These are phyloP conservation scores for Sugiyamaella grinbergsii DNA, from an alignment of 1,139 yeast species.

Conservation along the genomic window DNA sequence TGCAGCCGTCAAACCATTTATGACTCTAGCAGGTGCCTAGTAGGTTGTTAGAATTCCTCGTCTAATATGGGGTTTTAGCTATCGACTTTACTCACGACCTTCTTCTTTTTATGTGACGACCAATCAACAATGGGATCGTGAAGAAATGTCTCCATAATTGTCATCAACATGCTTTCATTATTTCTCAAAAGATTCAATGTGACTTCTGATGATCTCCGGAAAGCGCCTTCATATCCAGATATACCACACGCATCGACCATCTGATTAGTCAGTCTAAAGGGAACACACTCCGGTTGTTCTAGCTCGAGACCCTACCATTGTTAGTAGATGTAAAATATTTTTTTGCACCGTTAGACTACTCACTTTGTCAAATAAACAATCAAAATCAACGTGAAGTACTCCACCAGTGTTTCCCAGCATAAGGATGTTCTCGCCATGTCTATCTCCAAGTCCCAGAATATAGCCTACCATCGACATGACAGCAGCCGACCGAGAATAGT, in stretches of 20 bases:
- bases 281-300: slow-evolving; percentile 88
- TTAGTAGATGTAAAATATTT: background rate
- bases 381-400: slow-evolving; percentile 92
- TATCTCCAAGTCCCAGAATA: slow-evolving; percentile 80
- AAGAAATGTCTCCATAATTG: slow-evolving; percentile 85
- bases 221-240: slow-evolving; percentile 87
- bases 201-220: slow-evolving; percentile 83
- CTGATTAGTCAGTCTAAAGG: slow-evolving; percentile 86
- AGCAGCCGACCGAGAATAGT: slow-evolving; percentile 78
- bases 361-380: slow-evolving; percentile 80
- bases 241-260: slow-evolving; percentile 92
- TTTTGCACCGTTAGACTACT: slow-evolving; percentile 15
- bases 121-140: slow-evolving; percentile 78
- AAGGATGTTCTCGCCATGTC: slow-evolving; percentile 91
- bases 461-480: slow-evolving; percentile 98
- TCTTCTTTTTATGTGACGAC: slow-evolving; percentile 29
- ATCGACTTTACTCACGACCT: slow-evolving; percentile 13
- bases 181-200: slow-evolving; percentile 71
- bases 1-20: slow-evolving; percentile 38
- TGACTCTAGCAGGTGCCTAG: slow-evolving; percentile 17
- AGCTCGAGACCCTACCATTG: slow-evolving; percentile 48
- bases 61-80: too few relatives aligned
- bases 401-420: slow-evolving; percentile 74
- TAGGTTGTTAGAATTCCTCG: slow-evolving; percentile 8
- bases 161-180: slow-evolving; percentile 87